Base-by-base conservation (phyloP, 176 grass and related monocot genomes). In the Oryza rufipogon region DNA sequence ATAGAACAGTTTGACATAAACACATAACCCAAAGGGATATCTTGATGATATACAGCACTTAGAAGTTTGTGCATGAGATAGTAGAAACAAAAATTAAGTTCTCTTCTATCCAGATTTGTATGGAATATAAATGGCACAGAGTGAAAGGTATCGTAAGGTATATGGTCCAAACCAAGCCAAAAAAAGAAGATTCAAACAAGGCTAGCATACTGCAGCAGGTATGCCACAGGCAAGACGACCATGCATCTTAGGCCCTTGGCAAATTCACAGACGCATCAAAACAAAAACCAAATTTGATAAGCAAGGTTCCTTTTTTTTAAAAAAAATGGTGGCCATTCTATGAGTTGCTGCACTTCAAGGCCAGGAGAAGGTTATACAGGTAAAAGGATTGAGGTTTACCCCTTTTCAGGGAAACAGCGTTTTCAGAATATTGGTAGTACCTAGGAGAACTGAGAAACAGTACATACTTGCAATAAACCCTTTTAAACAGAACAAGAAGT, bases 181-280 rank as follows among this genome's bases (percentile, higher is more conserved):
- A 32, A 32, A 20, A 58, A 2, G 14, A 79, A 34, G 23, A 67
- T 76, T 56, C 23, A 19, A 73, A 14, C 33, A 68, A 78, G 5
- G 64, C 19, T 56, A 78, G 33, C 49, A 52, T 42, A 72, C 60
- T 45, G 32, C 36, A 71, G 41, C 1, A 9, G 0, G 11, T 39
- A 81, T 85, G 22, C 45, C 17, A 11, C 7, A 89, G 41, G 23
- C 9, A 81, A 81, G 77, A 34, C 52, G 41, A 80, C 41, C 11
- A 26, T 36, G 2, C 16, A 58, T 49, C 30, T 3, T 38, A 75
- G 63, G 75, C 56, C 73, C 16, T 68, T 30, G 48, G 77, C 54
- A 68, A 72, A 73, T 68, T 45, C 66, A 66, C 63, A 38, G 36
- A 74, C 11, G 5, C 19, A 82, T 38, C 20, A 22, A 33, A 0